These are phyloP conservation scores for Lachancea nothofagi DNA, from an alignment of 805 yeast genomes.

Conservation along the genomic window DNA sequence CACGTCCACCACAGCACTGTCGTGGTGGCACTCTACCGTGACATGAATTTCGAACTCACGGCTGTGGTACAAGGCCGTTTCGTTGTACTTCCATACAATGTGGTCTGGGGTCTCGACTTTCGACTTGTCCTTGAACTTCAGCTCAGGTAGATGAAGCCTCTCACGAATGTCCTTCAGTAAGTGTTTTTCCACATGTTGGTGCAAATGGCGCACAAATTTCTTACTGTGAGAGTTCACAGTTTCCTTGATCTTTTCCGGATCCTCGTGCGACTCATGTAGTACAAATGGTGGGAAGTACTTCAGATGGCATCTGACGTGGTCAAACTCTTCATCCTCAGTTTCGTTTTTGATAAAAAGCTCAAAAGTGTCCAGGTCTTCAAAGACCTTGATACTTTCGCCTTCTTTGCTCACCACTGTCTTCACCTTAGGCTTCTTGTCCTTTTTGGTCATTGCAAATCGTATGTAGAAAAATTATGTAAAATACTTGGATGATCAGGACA, in stretches of 20 bases:
- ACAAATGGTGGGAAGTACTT: conserved; percentile 72
- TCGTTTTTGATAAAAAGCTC: conserved; percentile 64
- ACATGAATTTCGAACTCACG: conserved; percentile 63
- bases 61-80: conserved; percentile 50
- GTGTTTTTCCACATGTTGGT: conserved; percentile 70
- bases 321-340: conserved; percentile 71
- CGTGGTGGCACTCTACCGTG: conserved; percentile 60
- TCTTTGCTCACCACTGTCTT: conserved; percentile 26
- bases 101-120: conserved; percentile 41
- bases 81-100: conserved; percentile 60
- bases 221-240: conserved; percentile 66
- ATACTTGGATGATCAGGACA: too few species aligned
- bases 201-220: conserved; percentile 66
- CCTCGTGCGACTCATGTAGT: conserved; percentile 57
- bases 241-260: conserved; percentile 66
- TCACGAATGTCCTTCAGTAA: conserved; percentile 58
- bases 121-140: conserved; percentile 48
- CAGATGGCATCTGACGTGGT: conserved; percentile 60
- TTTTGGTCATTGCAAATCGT: conserved; percentile 22
- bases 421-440: conserved; percentile 30
- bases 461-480: too few species aligned
- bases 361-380: conserved; percentile 59
- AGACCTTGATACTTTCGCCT: conserved; percentile 35
- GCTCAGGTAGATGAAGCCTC: conserved; percentile 48
- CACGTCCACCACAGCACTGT: conserved; percentile 61